phyloP scores from a whole-genome alignment of 768 basidiomycete genomes.

The Lactifluus piperatus region DNA sequence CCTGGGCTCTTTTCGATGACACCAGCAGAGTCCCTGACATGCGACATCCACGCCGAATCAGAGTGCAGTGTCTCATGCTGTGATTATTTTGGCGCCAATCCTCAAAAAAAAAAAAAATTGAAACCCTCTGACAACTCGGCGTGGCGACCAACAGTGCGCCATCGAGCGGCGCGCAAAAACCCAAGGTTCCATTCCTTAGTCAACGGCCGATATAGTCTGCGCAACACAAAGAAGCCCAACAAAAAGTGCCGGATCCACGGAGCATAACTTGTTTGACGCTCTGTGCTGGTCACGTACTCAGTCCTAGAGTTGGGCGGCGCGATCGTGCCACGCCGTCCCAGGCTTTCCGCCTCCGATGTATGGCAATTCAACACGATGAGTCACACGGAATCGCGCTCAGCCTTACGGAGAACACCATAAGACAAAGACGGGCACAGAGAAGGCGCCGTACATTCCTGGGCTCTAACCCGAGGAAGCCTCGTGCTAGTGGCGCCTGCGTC shows the following conservation, averaged over 20 bases:
- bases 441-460: neutral
- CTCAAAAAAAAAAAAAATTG: neutral
- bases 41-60: conserved; percentile 6
- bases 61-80: conserved; percentile 4
- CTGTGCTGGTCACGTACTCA: neutral
- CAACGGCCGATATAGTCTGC: neutral
- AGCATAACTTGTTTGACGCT: neutral
- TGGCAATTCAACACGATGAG: neutral
- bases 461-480: neutral
- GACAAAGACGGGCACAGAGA: neutral
- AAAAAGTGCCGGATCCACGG: conserved; percentile 8
- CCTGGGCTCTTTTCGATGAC: neutral
- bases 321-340: neutral
- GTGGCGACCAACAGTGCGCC: neutral
- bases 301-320: neutral
- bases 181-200: conserved; percentile 6
- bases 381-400: neutral
- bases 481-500: conserved; percentile 8
- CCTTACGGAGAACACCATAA: neutral
- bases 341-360: neutral
- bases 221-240: conserved; percentile 7
- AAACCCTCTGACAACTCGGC: neutral
- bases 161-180: neutral
- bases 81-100: neutral
- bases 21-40: conserved; percentile 1